Evolutionary conservation across 768 basidiomycete species (phyloP), one percentile per base, ranked within the genome.

Genomic region (Gymnopilus dilepis): DNA sequence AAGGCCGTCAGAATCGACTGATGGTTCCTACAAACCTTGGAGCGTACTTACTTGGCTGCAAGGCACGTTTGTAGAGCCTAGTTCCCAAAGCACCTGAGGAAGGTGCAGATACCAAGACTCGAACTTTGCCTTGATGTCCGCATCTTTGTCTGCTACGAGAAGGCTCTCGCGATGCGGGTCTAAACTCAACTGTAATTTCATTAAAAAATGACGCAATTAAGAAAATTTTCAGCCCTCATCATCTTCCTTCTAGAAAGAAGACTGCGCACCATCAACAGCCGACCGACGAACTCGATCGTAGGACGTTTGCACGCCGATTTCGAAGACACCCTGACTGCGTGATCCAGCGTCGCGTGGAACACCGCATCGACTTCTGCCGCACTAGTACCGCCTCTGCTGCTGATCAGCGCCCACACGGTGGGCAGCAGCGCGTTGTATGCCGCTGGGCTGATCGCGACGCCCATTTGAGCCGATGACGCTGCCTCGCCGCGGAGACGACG

Each of bases 31-130:
- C 8, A 28, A 38, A 21, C 33, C 17, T 56, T 42, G 22, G 38
- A 31, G 34, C 28, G 33, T 9, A 42, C 79, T 65, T 53, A 91
- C 94, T 83, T 92, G 86, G 0, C 88, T 87, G 4, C 82, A 76
- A 1, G 73, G 65, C 17, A 82, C 70, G 69, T 92, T 84, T 56
- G 74, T 83, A 9, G 73, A 74, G 3, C 90, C 89, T 9, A 91
- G 73, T 72, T 98, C 95, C 96, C 96, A 98, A 4, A 98, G 77
- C 6, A 82, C 81, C 73, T 86, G 89, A 0, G 95, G 94, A 43
- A 97, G 81, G 64, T 90, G 86, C 26, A 82, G 72, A 17, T 94
- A 65, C 94, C 95, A 97, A 21, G 82, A 82, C 53, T 80, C 75
- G 38, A 89, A 73, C 54, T 74, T 78, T 31, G 66, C 60, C 65